Base-by-base conservation (phyloP, 2,329 filamentous ascomycete species). In the Dactylellina sp. region DNA sequence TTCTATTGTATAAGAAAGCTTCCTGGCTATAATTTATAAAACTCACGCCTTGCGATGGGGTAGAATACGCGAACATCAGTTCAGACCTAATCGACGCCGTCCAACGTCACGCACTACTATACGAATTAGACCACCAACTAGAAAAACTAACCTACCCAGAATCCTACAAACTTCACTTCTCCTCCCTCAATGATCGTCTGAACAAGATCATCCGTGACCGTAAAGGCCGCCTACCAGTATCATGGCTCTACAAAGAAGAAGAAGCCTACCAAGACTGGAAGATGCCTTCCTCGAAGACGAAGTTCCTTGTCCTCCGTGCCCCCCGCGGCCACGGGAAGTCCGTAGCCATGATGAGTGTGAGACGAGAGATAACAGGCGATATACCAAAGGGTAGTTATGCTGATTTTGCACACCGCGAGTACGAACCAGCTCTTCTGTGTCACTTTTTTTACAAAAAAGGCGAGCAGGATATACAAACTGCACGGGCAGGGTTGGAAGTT, bases 371-470 rank as follows among this genome's bases (percentile, higher is more conserved):
- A 40, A 46, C 59, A 11, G 47, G 22, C 16, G 49, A 55, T 47
- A 55, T 56, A 35, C 50, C 49, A 18, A 37, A 64, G 9, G 39
- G 39, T 20, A 55, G 24, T 39, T 6, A 55, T 46, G 18, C 37
- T 0, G 12, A 16, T 14, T 22, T n/a, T n/a, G n/a, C n/a, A n/a
- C n/a, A n/a, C n/a, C n/a, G n/a, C n/a, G n/a, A 40, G 22, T n/a
- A 52, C 1, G 22, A 44, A 11, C 2, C 7, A 35, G 22, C 55
- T 7, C 9, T 25, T 18, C 11, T 70, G 1, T 70, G 64, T 18
- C 64, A 70, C n/a, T 70, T 70, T 16, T 70, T 70, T 16, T 70
- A 25, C 18, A 70, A 70, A 42, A 70, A 70, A 18, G 64, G 64
- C 7, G 64, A 70, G 11, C 64, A 61, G 40, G 64, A 70, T 55